These are phyloP conservation scores for Scytalidium lignicola DNA, from an alignment of 2,329 filamentous ascomycete genomes.

Conservation along the genomic window DNA sequence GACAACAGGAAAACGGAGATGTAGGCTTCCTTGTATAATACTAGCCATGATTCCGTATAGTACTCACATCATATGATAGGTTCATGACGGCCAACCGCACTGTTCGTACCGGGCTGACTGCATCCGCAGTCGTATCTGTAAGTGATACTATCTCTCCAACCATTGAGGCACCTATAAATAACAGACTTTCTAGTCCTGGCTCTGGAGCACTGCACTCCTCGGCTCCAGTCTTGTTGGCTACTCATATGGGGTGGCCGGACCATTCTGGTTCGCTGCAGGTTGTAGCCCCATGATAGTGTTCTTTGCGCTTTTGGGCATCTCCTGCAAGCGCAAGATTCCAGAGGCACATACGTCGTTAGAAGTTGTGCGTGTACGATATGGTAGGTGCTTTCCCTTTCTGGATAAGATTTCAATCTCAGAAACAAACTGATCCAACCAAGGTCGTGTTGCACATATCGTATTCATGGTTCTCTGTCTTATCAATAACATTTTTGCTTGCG, in stretches of 20 bases:
- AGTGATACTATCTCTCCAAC: conserved; percentile 8
- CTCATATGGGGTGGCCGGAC: conserved; percentile 47
- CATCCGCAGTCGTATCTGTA: conserved; percentile 47
- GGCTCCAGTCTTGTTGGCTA: conserved; percentile 47
- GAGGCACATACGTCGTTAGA: conserved; percentile 50
- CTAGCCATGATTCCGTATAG: not conserved
- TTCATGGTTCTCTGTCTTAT: conserved; percentile 47
- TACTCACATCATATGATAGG: conserved; percentile 18
- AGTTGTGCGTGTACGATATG: conserved; percentile 47
- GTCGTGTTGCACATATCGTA: conserved; percentile 40
- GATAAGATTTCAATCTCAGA: not conserved
- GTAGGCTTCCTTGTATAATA: conserved; percentile 16
- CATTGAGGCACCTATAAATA: too few relatives aligned
- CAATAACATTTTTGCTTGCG: conserved; percentile 48
- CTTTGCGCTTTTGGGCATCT: conserved; percentile 45
- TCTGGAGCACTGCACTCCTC: conserved; percentile 48
- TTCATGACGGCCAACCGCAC: conserved; percentile 49
- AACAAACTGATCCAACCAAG: conserved; percentile 9
- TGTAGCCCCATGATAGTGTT: conserved; percentile 52
- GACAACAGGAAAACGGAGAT: conserved; percentile 49
- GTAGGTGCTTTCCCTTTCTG: conserved; percentile 16
- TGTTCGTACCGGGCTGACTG: conserved; percentile 44
- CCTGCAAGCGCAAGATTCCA: conserved; percentile 46
- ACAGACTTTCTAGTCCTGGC: conserved; percentile 35
- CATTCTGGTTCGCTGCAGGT: conserved; percentile 54